These are phyloP conservation scores for Leucaena leucocephala DNA, from an alignment of 306 rosid genomes.

Conservation along the genomic window DNA sequence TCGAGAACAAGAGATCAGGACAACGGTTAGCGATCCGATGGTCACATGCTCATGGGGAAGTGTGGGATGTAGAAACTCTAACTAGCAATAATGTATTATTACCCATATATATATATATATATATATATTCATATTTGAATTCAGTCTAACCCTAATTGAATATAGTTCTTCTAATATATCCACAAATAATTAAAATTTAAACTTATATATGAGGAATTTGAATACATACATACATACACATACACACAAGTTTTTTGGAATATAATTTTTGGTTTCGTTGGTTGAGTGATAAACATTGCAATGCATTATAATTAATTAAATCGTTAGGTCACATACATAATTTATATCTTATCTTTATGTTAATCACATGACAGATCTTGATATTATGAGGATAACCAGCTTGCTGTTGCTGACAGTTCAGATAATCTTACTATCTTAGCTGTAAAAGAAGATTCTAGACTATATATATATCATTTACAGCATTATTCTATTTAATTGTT, in stretches of 20 bases:
- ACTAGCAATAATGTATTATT: background rate
- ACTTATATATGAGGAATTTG: background rate
- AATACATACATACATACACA: background rate
- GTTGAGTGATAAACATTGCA: background rate
- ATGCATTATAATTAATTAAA: background rate
- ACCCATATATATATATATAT: too few relatives aligned
- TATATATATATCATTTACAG: too few relatives aligned
- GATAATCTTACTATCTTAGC: background rate
- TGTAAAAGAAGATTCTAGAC: background rate
- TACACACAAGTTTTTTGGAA: background rate
- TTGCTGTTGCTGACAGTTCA: background rate
- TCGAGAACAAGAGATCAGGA: background rate
- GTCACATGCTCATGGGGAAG: conserved; percentile 21
- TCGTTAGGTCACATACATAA: background rate
- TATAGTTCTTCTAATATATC: background rate
- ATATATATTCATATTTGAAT: too few relatives aligned
- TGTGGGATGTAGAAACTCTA: background rate
- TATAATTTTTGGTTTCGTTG: background rate
- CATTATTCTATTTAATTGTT: too few relatives aligned
- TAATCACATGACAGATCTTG: too few relatives aligned
- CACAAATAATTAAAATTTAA: too few relatives aligned
- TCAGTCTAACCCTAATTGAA: background rate
- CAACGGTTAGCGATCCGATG: background rate
- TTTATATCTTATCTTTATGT: too few relatives aligned
- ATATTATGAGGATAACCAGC: too few relatives aligned